These are phyloP conservation scores for Stephanodiscus minutulus DNA, from an alignment of 108 stramenopile species.

Conservation along the genomic window DNA sequence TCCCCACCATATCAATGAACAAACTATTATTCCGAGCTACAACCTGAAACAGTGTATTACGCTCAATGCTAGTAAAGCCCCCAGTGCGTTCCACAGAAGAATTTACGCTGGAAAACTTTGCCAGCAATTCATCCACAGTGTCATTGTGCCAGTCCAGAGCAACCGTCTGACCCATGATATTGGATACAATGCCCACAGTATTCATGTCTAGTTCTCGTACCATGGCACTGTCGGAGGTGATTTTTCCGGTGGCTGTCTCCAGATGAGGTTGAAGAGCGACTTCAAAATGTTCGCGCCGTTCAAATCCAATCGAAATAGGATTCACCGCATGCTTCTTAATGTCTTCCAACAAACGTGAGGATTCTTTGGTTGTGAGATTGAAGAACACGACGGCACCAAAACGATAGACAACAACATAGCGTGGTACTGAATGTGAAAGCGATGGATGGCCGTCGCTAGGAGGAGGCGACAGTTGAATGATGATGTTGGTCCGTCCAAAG, in stretches of 20 bases:
- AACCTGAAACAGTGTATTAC: constrained; percentile 73
- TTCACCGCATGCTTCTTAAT: constrained; percentile 69
- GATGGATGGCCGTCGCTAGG: constrained; percentile 36
- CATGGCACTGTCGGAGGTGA: constrained; percentile 79
- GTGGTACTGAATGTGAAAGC: constrained; percentile 42
- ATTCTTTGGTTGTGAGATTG: constrained; percentile 76
- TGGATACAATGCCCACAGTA: constrained; percentile 87
- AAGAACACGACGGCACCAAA: constrained; percentile 92
- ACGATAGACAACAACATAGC: constrained; percentile 86
- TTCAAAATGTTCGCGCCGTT: constrained; percentile 85
- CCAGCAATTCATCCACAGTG: constrained; percentile 84
- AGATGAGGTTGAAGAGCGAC: constrained; percentile 68
- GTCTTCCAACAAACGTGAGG: constrained; percentile 56
- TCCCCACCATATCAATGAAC: constrained; percentile 89
- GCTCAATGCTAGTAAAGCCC: constrained; percentile 59
- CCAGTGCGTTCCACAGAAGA: constrained; percentile 75
- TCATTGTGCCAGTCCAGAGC: constrained; percentile 92
- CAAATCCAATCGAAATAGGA: constrained; percentile 71
- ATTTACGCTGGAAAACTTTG: constrained; percentile 80
- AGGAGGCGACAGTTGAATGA: constrained; percentile 59
- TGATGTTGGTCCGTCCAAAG: constrained; percentile 68
- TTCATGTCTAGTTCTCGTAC: constrained; percentile 88
- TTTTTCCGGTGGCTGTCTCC: constrained; percentile 54
- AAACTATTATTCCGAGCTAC: constrained; percentile 90
- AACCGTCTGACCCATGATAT: constrained; percentile 91